Base-by-base conservation (phyloP, 192 early-diverging fungal species). In the Coemansia umbellata region DNA sequence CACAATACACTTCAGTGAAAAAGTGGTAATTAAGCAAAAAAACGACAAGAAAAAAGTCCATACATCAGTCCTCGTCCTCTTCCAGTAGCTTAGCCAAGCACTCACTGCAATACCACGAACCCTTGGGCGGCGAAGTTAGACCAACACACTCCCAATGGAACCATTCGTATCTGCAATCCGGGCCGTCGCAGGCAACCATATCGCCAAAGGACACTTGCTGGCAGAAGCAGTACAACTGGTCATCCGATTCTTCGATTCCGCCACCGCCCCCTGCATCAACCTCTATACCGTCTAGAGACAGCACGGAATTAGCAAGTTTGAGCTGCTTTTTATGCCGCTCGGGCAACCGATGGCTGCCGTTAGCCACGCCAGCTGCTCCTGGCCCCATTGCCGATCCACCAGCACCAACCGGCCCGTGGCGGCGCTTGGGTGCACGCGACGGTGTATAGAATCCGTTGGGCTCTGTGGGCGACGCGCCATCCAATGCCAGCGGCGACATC, bases 101-200 rank as follows among this genome's bases (percentile, higher is more conserved):
- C 50, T 78, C 65, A 33, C 55, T 59, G 35, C 80, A 81, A 55
- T 81, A 78, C 80, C 80, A 81, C n/a, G 69, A 37, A 11, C 80
- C 80, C 56, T 80, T 64, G 37, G 80, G 80, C 24, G 78, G 66
- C 26, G 64, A 69, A 2, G 69, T 58, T 7, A 81, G 57, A 5
- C 80, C 80, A 7, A 81, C 80, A 28, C 80, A 81, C 36, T 72
- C 78, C 63, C 77, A 81, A 49, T 81, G 80, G 65, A 79, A 81
- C 80, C 80, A 81, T 68, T 81, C 80, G 55, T 66, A 47, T 19
- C 58, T 39, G 63, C 79, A 80, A 43, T 78, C 61, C 0, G 50
- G 39, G 0, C 63, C 66, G 26, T 81, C 80, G 32, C 80, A 81
- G 4, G 73, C 80, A 40, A 81, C 70, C 80, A 81, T 81, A 22